Percentiles rank a stretch among this genome's conserved stretches.
Evolutionary conservation across 2,329 filamentous ascomycete species (phyloP).

Genomic region (Pseudocercospora pini-densiflorae): DNA sequence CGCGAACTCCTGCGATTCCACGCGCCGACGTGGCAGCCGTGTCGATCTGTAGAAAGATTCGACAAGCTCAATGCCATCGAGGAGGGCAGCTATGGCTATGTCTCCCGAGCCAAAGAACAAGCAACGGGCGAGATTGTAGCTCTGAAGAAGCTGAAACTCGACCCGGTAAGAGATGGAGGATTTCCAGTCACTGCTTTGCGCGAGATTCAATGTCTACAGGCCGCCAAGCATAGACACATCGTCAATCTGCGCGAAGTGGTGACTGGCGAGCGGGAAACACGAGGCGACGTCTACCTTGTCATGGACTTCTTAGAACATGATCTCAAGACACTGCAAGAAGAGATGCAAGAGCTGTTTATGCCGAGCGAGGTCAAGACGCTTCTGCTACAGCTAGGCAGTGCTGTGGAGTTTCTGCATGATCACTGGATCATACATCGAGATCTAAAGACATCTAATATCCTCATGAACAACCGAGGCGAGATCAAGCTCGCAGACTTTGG

Average conservation of each 20-base stretch:
- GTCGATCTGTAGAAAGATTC: conserved; percentile 82
- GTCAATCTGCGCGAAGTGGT: conserved; percentile 84
- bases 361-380: conserved; percentile 92
- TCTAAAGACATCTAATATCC: conserved; percentile 89
- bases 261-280: conserved; percentile 30
- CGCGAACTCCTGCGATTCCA: conserved; percentile 74
- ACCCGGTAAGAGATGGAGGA: conserved; percentile 71
- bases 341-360: conserved; percentile 92
- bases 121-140: conserved; percentile 81
- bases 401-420: conserved; percentile 82
- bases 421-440: conserved; percentile 90
- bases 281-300: conserved; percentile 79
- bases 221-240: conserved; percentile 80
- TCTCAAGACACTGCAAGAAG: conserved; percentile 87
- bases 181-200: conserved; percentile 90
- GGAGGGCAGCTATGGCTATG: conserved; percentile 95
- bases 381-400: conserved; percentile 78
- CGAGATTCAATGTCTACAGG: conserved; percentile 89
- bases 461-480: conserved; percentile 92
- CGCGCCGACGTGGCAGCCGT: conserved; percentile 68
- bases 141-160: conserved; percentile 91
- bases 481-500: conserved; percentile 98
- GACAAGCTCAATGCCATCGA: conserved; percentile 96
- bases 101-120: conserved; percentile 79
- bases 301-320: conserved; percentile 99